Conservation (phyloP, 2,329 filamentous ascomycete genomes). For the Ophiostoma sp. region DNA sequence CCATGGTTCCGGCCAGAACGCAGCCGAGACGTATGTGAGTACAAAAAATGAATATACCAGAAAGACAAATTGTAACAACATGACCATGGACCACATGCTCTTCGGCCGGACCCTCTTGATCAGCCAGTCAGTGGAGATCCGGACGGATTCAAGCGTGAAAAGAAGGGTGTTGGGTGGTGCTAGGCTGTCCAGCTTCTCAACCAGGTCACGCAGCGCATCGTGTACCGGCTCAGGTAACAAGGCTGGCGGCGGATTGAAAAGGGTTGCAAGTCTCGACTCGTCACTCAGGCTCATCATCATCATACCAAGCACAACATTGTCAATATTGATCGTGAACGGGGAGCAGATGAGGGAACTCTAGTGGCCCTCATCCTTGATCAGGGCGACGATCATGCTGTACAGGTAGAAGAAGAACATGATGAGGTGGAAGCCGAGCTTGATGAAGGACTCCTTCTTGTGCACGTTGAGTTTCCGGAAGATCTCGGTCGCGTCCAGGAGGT, state of each 20-base stretch:
- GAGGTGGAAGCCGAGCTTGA: conserved; percentile 97
- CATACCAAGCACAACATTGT: not conserved
- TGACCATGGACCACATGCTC: not conserved
- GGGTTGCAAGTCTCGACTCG: not conserved
- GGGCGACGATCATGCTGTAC: conserved; percentile 96
- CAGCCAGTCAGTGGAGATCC: not conserved
- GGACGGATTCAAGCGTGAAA: not conserved
- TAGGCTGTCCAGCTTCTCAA: not conserved
- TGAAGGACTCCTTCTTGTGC: conserved; percentile 99
- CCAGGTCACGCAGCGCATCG: not conserved
- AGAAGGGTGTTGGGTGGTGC: not conserved
- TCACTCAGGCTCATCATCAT: not conserved
- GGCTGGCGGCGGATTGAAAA: not conserved
- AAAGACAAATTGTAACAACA: not conserved
- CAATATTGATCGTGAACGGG: not conserved
- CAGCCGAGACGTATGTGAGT: not conserved
- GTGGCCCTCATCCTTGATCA: conserved; percentile 92
- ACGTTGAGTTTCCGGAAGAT: conserved; percentile 99
- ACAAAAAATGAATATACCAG: not conserved
- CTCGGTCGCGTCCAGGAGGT: conserved; percentile 94
- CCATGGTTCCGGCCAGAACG: not conserved
- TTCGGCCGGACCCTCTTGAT: not conserved
- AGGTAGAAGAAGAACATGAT: conserved; percentile 99
- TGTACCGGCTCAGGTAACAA: not conserved
- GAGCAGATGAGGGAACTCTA: conserved; percentile 44